Evolutionary conservation across 176 grass and related monocot genomes (phyloP), one percentile per base, ranked within the genome.

Genomic region (Hyparrhenia diplandra): DNA sequence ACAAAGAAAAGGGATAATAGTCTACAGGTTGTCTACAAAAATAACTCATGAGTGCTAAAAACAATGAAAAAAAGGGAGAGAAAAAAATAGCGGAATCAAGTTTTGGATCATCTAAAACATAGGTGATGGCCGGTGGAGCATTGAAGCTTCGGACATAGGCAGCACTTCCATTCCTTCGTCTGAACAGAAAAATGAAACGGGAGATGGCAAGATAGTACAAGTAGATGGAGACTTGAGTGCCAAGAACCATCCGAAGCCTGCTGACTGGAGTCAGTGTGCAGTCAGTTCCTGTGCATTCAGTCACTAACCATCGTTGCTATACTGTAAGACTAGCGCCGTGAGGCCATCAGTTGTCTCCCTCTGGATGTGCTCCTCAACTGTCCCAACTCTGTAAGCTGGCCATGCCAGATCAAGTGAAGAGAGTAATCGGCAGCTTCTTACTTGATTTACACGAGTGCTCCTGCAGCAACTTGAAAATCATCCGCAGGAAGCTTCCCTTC

Each of bases 51-150:
- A 24, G 31, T 74, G 40, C 73, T 73, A 78, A 80, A n/a, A 46
- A 84, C 73, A 30, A 71, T 57, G 27, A 16, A 21, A 21, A 6
- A 52, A 79, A 51, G 4, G 21, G 29, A 28, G 10, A 27, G n/a
- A 13, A 36, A 49, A 82, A 82, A 60, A 76, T 78, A 65, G 72
- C 47, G 24, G 81, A 82, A 73, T 69, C 4, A 6, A 80, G 69
- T 47, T 88, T 76, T 74, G 32, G 65, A 71, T 83, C 63, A 75
- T 82, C 82, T 84, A 87, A 80, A 77, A 64, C 34, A 85, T 67
- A 45, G 67, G 40, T 29, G 25, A 67, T 64, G n/a, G 58, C 69
- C 42, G 8, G 66, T 41, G 43, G 27, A 83, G 57, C 35, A 69
- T 60, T 52, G 18, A 51, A 77, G 45, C 45, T 68, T 74, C 69